phyloP scores from a whole-genome alignment of 768 basidiomycete genomes.

The Guyanaporus albipodus region DNA sequence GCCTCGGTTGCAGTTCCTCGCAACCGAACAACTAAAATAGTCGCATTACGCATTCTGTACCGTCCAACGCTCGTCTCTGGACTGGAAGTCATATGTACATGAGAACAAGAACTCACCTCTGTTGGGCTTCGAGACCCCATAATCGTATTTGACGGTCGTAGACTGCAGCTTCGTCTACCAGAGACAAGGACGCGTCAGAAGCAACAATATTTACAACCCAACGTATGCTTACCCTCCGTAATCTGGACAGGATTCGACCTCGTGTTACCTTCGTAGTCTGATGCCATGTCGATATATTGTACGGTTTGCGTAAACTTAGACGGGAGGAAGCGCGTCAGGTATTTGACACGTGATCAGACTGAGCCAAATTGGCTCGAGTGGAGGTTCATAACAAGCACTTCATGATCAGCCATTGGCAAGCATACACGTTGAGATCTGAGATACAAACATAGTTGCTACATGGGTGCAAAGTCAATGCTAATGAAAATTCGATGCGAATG shows the following conservation, averaged over 20 bases:
- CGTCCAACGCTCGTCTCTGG: constrained; percentile 5
- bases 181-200: neutral
- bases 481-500: neutral
- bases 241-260: constrained; percentile 44
- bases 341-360: constrained; percentile 17
- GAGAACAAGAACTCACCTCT: constrained; percentile 51
- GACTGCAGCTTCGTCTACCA: constrained; percentile 65
- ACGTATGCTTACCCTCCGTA: constrained; percentile 56
- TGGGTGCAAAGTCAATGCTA: neutral
- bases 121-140: constrained; percentile 98
- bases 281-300: constrained; percentile 18
- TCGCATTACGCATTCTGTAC: constrained; percentile 87
- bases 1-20: constrained; percentile 87
- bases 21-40: constrained; percentile 77
- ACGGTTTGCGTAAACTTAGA: neutral
- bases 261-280: constrained; percentile 27
- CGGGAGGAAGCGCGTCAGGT: neutral
- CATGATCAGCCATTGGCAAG: too few species aligned
- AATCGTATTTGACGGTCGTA: constrained; percentile 97
- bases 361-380: neutral
- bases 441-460: neutral
- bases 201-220: neutral
- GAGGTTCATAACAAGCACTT: too few species aligned
- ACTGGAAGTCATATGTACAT: neutral
- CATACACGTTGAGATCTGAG: too few species aligned